Base-by-base conservation (phyloP, 257 asterid species). In the Lithospermum erythrorhizon region DNA sequence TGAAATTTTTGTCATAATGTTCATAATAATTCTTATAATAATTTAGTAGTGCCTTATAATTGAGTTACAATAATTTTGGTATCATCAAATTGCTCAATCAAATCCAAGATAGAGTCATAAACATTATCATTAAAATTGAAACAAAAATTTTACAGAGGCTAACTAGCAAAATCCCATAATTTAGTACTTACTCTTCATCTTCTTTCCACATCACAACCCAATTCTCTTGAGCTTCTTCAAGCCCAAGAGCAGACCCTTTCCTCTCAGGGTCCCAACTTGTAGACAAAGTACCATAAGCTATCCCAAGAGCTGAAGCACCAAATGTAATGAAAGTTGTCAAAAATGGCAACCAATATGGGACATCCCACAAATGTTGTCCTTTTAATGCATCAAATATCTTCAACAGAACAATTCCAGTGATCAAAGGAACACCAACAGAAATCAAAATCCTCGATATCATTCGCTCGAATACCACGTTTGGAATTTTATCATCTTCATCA, bases 181-280 rank as follows among this genome's bases (percentile, higher is more conserved):
- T 9, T 1, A 41, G 16, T 41, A 11, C 48, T 16, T 41, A 41
- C 20, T 55, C 80, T 20, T 73, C 78, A 66, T 81, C 94, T 73
- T 78, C 94, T 19, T 70, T 69, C 96, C 95, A 87, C 82, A 87
- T 78, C 35, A 81, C 89, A 53, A 11, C 79, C 96, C 96, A 87
- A 64, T 87, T 85, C 84, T 75, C 77, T 75, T 76, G 82, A 59
- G 82, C 78, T 76, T 87, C 81, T 53, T 87, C 95, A 14, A 87
- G 61, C 65, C 95, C 96, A 20, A 85, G 70, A 61, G 78, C 18
- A 2, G 93, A 81, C 0, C 96, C 96, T 15, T 85, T 72, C n/a
- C 73, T 77, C 22, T 82, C 78, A 9, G 73, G 70, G 61, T 81
- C 81, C 87, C 87, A 75, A 48, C 95, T 89, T 11, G 95, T 82